Base-by-base conservation (phyloP, 2,329 filamentous ascomycete genomes). In the Cercospora berteroae region DNA sequence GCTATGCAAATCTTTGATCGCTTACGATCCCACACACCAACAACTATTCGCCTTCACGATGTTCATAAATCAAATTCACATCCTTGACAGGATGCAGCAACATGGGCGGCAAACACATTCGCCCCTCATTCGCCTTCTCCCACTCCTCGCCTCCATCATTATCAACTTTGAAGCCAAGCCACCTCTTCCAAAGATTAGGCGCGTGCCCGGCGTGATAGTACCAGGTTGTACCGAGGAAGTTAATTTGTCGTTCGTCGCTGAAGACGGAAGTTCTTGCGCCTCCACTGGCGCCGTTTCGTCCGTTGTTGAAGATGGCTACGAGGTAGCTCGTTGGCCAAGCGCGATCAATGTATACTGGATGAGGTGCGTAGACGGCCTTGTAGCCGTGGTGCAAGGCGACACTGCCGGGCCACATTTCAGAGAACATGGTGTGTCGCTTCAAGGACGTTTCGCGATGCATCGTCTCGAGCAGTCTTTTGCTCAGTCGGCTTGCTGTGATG, bases 371-470 rank as follows among this genome's bases (percentile, higher is more conserved):
- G 0, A 92, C 89, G 23, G 90, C 91, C 79, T 94, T 94, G 74
- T 92, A 83, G 1, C 91, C 90, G 74, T 92, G 90, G 72, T 93
- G 90, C 5, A 94, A 81, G 0, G 90, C 89, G 75, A 88, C 85
- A 0, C 85, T 86, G 0, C 89, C 85, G 1, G 90, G 90, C 80
- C 90, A 93, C 91, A 94, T 94, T 78, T 94, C 91, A 27, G 86
- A 87, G 77, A 91, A 93, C 89, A 89, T 93, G 78, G 83, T 88
- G 78, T 89, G 90, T 70, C 87, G 88, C 72, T 86, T 83, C 29
- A 85, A 83, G 78, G 89, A 88, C 4, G 88, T 90, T 74, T 93
- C 90, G 71, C 90, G 85, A 78, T 94, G 91, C 89, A 94, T 93
- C 5, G 87, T 87, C 56, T 84, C 79, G 5, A 93, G 80, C 1